Evolutionary conservation across 73 alveolate genomes (phyloP).

Genomic region (Paramecium primaurelia): DNA sequence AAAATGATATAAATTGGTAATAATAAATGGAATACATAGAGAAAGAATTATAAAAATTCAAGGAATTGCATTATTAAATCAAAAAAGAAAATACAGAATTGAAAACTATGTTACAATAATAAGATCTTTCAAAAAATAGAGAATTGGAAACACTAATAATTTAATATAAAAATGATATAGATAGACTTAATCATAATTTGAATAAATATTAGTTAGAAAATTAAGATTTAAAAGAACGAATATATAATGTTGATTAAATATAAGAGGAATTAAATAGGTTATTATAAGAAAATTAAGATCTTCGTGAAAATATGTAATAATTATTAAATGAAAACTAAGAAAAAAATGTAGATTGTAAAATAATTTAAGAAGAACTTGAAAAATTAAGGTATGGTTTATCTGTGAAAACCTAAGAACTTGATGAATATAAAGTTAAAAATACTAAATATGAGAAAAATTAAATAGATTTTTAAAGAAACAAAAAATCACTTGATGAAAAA

Average conservation of each 20-base stretch:
- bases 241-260: background rate
- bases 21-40: background rate
- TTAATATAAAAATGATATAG: background rate
- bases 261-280: background rate
- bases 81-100: background rate
- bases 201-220: background rate
- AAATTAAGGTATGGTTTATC: conserved; percentile 16
- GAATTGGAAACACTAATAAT: background rate
- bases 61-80: background rate
- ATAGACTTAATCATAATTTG: background rate
- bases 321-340: background rate
- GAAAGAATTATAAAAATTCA: background rate
- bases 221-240: background rate
- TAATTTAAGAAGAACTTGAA: background rate
- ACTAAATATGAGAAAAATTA: background rate
- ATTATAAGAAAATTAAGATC: background rate
- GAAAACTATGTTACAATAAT: background rate
- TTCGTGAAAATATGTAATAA: background rate
- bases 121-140: background rate
- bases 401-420: background rate
- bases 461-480: background rate
- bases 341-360: background rate
- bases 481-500: background rate
- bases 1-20: background rate
- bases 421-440: background rate